Conservation (phyloP, 305 asterid species). For the Fraxinus xanthoxyloides region DNA sequence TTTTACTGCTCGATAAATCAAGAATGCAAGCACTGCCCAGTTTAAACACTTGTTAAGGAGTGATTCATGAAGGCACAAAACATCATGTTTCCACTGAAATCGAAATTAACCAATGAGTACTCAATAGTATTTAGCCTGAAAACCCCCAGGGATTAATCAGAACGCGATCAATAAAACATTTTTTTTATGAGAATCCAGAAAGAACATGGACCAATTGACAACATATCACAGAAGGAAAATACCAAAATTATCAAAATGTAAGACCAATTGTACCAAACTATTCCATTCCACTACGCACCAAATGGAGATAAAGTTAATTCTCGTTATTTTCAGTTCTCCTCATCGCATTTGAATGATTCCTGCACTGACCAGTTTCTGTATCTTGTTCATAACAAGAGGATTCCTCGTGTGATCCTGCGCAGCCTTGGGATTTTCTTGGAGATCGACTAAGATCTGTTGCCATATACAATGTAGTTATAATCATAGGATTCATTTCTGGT, state of each 20-base stretch:
- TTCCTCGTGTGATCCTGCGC: constrained; percentile 82
- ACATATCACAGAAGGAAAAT: neutral
- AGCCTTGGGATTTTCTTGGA: constrained; percentile 77
- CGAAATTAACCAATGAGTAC: no score
- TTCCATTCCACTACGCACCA: neutral
- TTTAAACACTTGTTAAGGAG: no score
- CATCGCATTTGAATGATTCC: constrained; percentile 79
- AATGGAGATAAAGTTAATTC: neutral
- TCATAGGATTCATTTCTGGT: neutral
- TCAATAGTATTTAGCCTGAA: no score
- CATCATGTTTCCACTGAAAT: no score
- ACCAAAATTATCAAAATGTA: neutral
- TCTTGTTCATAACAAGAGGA: constrained; percentile 75
- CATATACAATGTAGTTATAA: neutral
- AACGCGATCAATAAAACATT: no score
- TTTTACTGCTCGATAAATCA: no score
- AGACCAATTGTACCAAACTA: neutral
- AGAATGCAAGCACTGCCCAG: no score
- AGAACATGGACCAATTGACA: neutral
- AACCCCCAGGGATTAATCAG: no score
- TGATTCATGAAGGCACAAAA: no score
- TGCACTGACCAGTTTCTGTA: constrained; percentile 77
- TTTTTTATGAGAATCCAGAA: neutral
- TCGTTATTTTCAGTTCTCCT: neutral
- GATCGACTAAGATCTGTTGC: constrained; percentile 56